phyloP scores from a whole-genome alignment of 2,329 filamentous ascomycete genomes.

The Colletotrichum zoysiae region DNA sequence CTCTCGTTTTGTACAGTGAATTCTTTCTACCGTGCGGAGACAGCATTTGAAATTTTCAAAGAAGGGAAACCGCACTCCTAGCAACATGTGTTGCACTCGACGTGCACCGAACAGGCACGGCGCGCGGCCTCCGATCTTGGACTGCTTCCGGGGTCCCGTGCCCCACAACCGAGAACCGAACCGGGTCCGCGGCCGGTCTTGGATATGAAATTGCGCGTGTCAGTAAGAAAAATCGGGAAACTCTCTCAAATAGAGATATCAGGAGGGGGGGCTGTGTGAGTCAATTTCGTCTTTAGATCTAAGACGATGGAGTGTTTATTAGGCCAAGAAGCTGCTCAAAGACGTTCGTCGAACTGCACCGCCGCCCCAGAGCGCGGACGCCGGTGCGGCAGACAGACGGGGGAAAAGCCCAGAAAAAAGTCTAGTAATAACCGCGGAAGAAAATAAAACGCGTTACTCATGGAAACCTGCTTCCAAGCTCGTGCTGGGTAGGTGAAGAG shows the following conservation, averaged over 20 bases:
- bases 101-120: background rate
- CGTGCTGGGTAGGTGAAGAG: background rate
- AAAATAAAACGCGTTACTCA: no score
- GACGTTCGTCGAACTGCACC: conserved; percentile 26
- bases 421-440: no score
- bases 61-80: no score
- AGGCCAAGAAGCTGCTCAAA: background rate
- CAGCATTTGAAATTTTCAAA: background rate
- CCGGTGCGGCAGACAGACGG: conserved; percentile 19
- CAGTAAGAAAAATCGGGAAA: background rate
- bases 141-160: background rate
- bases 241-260: background rate
- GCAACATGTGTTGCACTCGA: background rate
- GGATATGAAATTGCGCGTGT: background rate
- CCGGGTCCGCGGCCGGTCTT: conserved; percentile 13
- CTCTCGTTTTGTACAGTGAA: background rate
- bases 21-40: background rate
- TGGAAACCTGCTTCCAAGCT: background rate
- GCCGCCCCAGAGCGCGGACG: background rate
- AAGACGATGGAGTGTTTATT: no score
- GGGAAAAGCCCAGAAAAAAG: background rate
- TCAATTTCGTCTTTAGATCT: background rate
- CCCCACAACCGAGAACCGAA: conserved; percentile 8
- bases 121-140: background rate
- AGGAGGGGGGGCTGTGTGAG: background rate